These are phyloP conservation scores for Saksenaea vasiformis DNA, from an alignment of 371 early-diverging fungal species.

Conservation along the genomic window DNA sequence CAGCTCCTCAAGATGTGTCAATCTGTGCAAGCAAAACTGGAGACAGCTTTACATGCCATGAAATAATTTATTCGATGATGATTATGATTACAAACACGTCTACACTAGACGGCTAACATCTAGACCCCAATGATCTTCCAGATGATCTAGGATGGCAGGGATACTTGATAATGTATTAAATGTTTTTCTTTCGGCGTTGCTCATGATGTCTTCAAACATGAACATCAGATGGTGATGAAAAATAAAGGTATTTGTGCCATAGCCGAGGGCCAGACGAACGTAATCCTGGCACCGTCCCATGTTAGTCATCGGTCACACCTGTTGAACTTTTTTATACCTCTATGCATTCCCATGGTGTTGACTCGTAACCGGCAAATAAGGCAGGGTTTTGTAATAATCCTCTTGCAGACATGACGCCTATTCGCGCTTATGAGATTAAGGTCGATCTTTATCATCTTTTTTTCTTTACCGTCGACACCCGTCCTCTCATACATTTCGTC, in stretches of 20 bases:
- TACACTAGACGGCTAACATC: slow-evolving; percentile 33
- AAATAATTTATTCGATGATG: neutral
- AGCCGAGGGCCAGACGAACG: slow-evolving; percentile 72
- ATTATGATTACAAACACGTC: neutral
- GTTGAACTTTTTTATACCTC: slow-evolving; percentile 34
- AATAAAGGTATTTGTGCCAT: slow-evolving; percentile 84
- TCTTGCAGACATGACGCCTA: slow-evolving; percentile 85
- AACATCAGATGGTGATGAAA: slow-evolving; percentile 94
- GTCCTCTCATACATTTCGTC: slow-evolving; percentile 69
- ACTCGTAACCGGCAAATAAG: slow-evolving; percentile 67
- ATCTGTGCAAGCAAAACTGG: slow-evolving; percentile 12
- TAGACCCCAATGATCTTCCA: slow-evolving; percentile 76
- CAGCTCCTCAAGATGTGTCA: slow-evolving; percentile 18
- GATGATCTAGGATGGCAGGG: slow-evolving; percentile 82
- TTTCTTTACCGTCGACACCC: slow-evolving; percentile 65
- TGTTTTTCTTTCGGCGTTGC: slow-evolving; percentile 79
- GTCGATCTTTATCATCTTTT: neutral
- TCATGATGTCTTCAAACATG: slow-evolving; percentile 91
- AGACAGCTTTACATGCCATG: neutral
- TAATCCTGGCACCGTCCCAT: slow-evolving; percentile 55
- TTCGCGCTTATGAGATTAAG: neutral
- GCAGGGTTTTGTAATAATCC: slow-evolving; percentile 93
- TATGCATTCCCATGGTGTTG: slow-evolving; percentile 78
- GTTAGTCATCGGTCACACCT: neutral
- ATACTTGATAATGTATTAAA: slow-evolving; percentile 84